phyloP scores from a whole-genome alignment of 192 early-diverging fungal species.

The Entophlyctis luteolus region DNA sequence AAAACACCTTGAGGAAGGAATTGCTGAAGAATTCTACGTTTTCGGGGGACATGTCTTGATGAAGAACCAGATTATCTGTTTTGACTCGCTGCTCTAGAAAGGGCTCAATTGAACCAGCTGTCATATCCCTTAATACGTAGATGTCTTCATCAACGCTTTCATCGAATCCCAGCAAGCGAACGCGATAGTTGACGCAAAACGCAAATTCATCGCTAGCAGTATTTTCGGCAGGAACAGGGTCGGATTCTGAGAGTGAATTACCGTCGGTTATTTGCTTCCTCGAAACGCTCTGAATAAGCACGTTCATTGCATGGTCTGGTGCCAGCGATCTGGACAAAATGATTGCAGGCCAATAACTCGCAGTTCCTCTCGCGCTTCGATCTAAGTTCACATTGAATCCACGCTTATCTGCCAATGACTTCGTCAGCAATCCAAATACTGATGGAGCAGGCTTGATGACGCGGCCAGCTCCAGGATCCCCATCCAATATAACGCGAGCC shows the following conservation, averaged over 20 bases:
- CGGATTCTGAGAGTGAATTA: background rate
- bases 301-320: no score
- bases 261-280: no score
- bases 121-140: background rate
- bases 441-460: background rate
- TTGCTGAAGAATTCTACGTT: background rate
- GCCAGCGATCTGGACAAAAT: background rate
- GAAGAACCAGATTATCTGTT: background rate
- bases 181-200: background rate
- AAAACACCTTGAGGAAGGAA: background rate
- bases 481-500: slow-evolving; percentile 9
- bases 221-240: background rate
- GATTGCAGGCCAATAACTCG: slow-evolving; percentile 7
- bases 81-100: background rate
- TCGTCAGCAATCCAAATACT: slow-evolving; percentile 11
- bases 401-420: background rate
- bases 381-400: slow-evolving; percentile 6
- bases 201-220: background rate
- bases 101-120: slow-evolving; percentile 10
- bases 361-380: background rate
- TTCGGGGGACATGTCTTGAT: background rate
- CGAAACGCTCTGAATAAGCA: no score
- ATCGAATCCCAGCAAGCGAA: slow-evolving; percentile 15
- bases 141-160: background rate
- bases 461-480: background rate